These are phyloP conservation scores for Alternaria hordeiaustralica DNA, from an alignment of 2,329 filamentous ascomycete genomes.

Conservation along the genomic window DNA sequence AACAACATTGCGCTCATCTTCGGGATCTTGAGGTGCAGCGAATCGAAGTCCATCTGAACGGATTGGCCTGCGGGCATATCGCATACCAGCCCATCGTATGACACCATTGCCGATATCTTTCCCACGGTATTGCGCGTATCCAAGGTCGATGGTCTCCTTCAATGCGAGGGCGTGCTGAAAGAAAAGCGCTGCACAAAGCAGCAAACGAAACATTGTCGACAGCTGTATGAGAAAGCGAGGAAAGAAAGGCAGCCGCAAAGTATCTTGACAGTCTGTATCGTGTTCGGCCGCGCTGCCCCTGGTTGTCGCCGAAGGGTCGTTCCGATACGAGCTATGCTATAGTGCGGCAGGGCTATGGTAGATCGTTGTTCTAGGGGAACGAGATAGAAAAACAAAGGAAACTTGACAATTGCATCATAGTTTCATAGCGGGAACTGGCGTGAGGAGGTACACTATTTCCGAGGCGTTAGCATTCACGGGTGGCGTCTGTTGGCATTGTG, in stretches of 20 bases:
- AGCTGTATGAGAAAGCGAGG: background rate
- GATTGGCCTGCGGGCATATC: constrained; percentile 63
- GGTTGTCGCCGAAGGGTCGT: background rate
- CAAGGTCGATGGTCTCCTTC: constrained; percentile 63
- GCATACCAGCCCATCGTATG: constrained; percentile 75
- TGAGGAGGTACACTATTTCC: background rate
- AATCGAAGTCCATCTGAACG: constrained; percentile 60
- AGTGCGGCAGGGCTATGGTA: background rate
- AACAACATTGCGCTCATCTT: constrained; percentile 53
- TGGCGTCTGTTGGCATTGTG: background rate
- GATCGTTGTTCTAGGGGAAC: constrained; percentile 3
- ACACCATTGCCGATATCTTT: constrained; percentile 62
- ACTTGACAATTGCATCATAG: constrained; percentile 4
- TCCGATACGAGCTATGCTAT: constrained; percentile 8
- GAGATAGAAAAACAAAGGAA: background rate
- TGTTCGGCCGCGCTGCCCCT: constrained; percentile 2
- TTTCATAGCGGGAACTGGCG: background rate
- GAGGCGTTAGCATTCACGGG: background rate
- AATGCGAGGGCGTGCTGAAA: constrained; percentile 41
- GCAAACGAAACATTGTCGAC: constrained; percentile 26
- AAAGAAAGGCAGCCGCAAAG: background rate
- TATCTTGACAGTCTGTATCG: background rate
- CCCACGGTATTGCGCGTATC: constrained; percentile 72
- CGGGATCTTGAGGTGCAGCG: constrained; percentile 69
- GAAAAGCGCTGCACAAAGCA: constrained; percentile 33